Evolutionary conservation across 1,139 yeast species (phyloP), one percentile per base, ranked within the genome.

Genomic region (Lodderomyces metapsilosis): DNA sequence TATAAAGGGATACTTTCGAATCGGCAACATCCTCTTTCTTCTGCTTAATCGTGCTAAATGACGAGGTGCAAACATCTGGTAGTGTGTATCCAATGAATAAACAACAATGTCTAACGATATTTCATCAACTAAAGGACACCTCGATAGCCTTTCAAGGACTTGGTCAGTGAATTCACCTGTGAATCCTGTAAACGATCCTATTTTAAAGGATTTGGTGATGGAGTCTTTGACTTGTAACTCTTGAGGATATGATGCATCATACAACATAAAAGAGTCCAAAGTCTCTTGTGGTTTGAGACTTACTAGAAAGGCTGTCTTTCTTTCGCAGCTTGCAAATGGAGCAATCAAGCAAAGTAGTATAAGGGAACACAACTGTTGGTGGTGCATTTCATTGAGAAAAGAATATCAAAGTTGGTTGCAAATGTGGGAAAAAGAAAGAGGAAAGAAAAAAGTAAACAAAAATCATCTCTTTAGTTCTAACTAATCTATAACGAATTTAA

Each of bases 11-110:
- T 51, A 49, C n/a, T 47, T 41, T 25, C 47, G 48, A 20, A 49
- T 43, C 15, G 45, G 46, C 43, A 48, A 43, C 43, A 80, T 54
- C 37, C 56, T 61, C 5, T 65, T 63, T 31, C 71, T 59, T 48
- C 82, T 79, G 1, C 89, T 82, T 3, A 84, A 51, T 31, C 89
- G 60, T 0, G 84, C 86, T 43, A 85, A 64, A 54, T 85, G 94
- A 36, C 88, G 62, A 0, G 94, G 91, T 0, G 89, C 83, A 43
- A 71, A 63, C 13, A 59, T 53, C 43, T 69, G 73, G 2, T 50
- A 51, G n/a, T 46, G 54, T 4, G 59, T 49, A 2, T 64, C 68
- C 40, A 68, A 73, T 0, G 85, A 78, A 36, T 70, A 64, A 13
- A 84, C 66, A 1, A 61, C 54, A 3, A 78, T 62, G 58, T 85